Conservation (phyloP, 257 asterid species). For the Ajuga chamaepitys region DNA sequence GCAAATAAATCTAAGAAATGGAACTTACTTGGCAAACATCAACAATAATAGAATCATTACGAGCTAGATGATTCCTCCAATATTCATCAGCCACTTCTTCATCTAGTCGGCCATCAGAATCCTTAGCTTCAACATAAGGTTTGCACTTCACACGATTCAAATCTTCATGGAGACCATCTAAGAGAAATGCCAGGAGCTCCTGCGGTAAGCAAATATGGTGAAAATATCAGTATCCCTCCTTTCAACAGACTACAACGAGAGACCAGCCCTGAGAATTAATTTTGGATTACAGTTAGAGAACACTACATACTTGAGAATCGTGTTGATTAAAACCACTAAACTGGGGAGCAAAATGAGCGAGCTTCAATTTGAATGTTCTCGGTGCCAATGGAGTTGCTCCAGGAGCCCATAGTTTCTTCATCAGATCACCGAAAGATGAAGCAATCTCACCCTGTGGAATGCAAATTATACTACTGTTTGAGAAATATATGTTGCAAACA, state of each 20-base stretch:
- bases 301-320: constrained; percentile 78
- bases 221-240: constrained; percentile 13
- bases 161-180: constrained; percentile 99
- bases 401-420: constrained; percentile 95
- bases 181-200: constrained; percentile 93
- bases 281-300: constrained; percentile 11
- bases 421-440: constrained; percentile 81
- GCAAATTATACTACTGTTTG: constrained; percentile 8
- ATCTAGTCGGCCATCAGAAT: constrained; percentile 78
- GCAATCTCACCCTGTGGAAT: constrained; percentile 88
- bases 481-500: constrained; percentile 4
- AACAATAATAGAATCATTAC: constrained; percentile 93
- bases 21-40: constrained; percentile 83
- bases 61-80: constrained; percentile 93
- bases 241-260: constrained; percentile 15
- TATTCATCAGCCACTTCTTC: constrained; percentile 88
- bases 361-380: constrained; percentile 77
- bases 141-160: constrained; percentile 90
- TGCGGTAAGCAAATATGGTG: constrained; percentile 25
- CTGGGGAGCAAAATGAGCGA: constrained; percentile 95
- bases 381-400: constrained; percentile 89
- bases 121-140: constrained; percentile 90
- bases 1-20: neutral
- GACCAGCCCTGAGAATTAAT: neutral
- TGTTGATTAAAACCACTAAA: constrained; percentile 95